Conservation (phyloP, 2,329 filamentous ascomycete species). For the Rhynchosporium secalis region DNA sequence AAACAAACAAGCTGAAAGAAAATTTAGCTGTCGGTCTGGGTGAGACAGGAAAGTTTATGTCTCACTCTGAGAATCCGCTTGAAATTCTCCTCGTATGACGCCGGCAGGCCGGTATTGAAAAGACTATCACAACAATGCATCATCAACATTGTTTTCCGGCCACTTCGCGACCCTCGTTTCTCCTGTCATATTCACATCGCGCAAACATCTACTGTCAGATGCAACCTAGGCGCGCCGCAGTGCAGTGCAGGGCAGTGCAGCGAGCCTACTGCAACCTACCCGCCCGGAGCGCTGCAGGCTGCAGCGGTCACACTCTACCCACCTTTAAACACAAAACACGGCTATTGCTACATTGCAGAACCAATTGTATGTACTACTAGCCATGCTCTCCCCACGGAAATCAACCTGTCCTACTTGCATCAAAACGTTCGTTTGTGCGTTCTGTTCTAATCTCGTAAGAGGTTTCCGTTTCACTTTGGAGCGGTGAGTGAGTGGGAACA, state of each 20-base stretch:
- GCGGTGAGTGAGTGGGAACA: slow-evolving; percentile 11
- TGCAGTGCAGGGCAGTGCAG: neutral
- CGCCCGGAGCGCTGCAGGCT: slow-evolving; percentile 5
- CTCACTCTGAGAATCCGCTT: neutral
- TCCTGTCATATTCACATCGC: slow-evolving; percentile 6
- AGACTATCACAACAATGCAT: neutral
- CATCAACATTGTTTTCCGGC: neutral
- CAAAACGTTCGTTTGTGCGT: neutral
- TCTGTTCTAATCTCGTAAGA: neutral
- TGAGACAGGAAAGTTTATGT: slow-evolving; percentile 14
- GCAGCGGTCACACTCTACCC: slow-evolving; percentile 7
- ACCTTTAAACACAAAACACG: neutral
- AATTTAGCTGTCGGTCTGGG: slow-evolving; percentile 12
- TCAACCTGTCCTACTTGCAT: neutral
- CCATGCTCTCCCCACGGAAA: slow-evolving; percentile 9
- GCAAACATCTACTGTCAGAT: neutral
- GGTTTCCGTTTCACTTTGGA: slow-evolving; percentile 3
- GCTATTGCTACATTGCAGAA: slow-evolving; percentile 3
- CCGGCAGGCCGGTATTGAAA: slow-evolving; percentile 3
- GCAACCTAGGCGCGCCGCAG: slow-evolving; percentile 9
- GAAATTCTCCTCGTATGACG: slow-evolving; percentile 2
- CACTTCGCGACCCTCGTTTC: neutral
- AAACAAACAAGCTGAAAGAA: slow-evolving; percentile 8
- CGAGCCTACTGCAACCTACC: slow-evolving; percentile 10
- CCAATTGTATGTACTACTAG: neutral